Percentiles rank a stretch among this genome's conserved stretches.
Evolutionary conservation across 1,284 basidiomycete species (phyloP).

Genomic region (Ganoderma lingzhi): DNA sequence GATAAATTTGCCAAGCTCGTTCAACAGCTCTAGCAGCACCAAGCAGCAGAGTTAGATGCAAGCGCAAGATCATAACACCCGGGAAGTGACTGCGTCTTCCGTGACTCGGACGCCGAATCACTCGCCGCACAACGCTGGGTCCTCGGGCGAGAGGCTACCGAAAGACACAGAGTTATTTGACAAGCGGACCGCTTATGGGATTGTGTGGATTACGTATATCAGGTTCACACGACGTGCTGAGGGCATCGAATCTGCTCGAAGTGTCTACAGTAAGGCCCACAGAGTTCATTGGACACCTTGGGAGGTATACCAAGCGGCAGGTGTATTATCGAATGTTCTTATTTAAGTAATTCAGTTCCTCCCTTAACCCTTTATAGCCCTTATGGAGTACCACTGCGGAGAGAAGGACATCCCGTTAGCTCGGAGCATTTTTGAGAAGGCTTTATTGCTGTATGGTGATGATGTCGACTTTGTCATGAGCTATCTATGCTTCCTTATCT

Average conservation of each 20-base stretch:
- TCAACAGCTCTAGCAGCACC: no score
- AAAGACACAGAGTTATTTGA: conserved; percentile 65
- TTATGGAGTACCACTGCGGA: conserved; percentile 93
- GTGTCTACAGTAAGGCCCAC: conserved; percentile 86
- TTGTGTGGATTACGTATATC: conserved; percentile 90
- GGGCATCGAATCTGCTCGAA: conserved; percentile 81
- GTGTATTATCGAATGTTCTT: conserved; percentile 56
- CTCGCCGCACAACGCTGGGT: conserved; percentile 50
- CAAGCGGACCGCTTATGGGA: conserved; percentile 70
- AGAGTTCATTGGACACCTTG: conserved; percentile 88
- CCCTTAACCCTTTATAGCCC: conserved; percentile 58
- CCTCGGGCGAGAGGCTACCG: conserved; percentile 54
- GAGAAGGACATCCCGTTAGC: conserved; percentile 89
- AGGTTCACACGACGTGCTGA: conserved; percentile 89
- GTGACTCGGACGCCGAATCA: conserved; percentile 32
- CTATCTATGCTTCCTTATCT: conserved; percentile 93
- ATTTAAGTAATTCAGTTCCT: conserved; percentile 10
- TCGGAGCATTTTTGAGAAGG: conserved; percentile 93
- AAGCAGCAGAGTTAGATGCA: conserved; percentile 23
- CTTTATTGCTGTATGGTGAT: conserved; percentile 85
- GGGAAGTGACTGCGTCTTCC: conserved; percentile 2
- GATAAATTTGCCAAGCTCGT: conserved; percentile 52
- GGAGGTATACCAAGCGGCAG: conserved; percentile 94
- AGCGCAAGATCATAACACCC: background rate
- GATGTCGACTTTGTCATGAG: conserved; percentile 89